A percentile compares a stretch with the other conserved stretches of the same genome.
phyloP scores from a whole-genome alignment of 768 basidiomycete species.

The Rhodosporidiobolus odoratus region DNA sequence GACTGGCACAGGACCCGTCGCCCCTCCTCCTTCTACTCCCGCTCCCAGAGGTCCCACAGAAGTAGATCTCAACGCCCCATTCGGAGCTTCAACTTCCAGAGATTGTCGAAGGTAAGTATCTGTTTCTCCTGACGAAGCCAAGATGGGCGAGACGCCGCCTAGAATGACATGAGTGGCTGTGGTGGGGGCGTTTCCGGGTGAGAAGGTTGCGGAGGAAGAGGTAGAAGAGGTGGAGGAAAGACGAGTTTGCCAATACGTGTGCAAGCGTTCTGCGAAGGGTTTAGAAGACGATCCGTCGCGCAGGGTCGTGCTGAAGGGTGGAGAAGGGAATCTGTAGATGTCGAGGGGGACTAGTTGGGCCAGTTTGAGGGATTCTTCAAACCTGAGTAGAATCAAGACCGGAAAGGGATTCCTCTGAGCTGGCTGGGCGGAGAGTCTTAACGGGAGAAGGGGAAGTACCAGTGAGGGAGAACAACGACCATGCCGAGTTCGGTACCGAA shows the following conservation, averaged over 20 bases:
- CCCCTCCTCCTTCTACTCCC: neutral
- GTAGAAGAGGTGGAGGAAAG: neutral
- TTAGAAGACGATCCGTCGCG: neutral
- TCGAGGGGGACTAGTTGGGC: conserved; percentile 40
- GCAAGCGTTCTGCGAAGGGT: conserved; percentile 21
- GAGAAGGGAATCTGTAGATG: conserved; percentile 57
- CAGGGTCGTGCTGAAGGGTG: conserved; percentile 49
- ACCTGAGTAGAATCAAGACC: conserved; percentile 19
- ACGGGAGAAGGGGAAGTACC: conserved; percentile 51
- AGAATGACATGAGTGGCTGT: conserved; percentile 12
- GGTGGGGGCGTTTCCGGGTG: neutral
- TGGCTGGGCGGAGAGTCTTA: too few species aligned
- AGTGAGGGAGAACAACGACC: conserved; percentile 75
- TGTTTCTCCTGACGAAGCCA: neutral
- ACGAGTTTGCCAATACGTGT: conserved; percentile 7
- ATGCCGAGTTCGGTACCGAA: conserved; percentile 49
- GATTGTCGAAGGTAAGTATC: neutral
- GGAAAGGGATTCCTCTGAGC: too few species aligned
- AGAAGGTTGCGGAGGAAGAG: neutral
- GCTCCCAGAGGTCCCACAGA: too few species aligned
- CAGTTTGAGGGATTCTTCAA: conserved; percentile 59
- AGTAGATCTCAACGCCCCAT: neutral
- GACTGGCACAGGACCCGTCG: neutral
- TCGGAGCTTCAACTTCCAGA: neutral
- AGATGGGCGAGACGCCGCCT: neutral